These are phyloP conservation scores for Xylariaceae sp. DNA, from an alignment of 2,329 filamentous ascomycete species.

Conservation along the genomic window DNA sequence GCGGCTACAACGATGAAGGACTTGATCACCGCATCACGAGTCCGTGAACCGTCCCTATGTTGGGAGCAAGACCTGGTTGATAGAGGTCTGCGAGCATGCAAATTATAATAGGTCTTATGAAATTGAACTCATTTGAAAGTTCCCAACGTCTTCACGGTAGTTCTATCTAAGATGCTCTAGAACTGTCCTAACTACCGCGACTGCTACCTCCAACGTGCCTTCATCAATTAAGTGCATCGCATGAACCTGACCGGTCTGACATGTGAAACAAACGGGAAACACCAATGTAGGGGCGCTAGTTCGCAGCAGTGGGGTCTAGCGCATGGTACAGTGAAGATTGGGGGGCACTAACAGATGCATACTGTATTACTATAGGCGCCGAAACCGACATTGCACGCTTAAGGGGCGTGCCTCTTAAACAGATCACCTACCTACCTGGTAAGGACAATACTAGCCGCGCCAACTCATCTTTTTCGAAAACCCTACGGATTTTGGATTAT, in stretches of 20 bases:
- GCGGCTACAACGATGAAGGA: neutral
- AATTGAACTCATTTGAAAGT: neutral
- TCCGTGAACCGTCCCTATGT: neutral
- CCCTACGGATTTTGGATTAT: constrained; percentile 12
- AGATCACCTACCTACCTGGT: neutral
- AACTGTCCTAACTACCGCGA: neutral
- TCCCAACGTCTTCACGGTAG: too few species aligned
- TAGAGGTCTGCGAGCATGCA: neutral
- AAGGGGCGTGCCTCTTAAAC: neutral
- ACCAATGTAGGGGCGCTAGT: neutral
- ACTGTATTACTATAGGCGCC: neutral
- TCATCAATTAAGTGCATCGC: neutral
- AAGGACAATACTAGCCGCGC: neutral
- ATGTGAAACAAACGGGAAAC: neutral
- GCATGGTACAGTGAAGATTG: neutral
- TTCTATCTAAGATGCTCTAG: neutral
- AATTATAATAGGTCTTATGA: neutral
- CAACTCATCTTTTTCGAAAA: constrained; percentile 5
- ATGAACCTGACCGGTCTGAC: neutral
- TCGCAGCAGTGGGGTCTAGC: neutral
- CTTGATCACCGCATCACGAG: neutral
- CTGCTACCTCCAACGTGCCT: neutral
- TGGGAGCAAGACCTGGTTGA: neutral
- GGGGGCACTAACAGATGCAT: neutral
- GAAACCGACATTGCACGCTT: neutral